Percentiles rank a stretch among this genome's conserved stretches.
phyloP scores from a whole-genome alignment of 2,329 filamentous ascomycete species.

The Penicillium sp. region DNA sequence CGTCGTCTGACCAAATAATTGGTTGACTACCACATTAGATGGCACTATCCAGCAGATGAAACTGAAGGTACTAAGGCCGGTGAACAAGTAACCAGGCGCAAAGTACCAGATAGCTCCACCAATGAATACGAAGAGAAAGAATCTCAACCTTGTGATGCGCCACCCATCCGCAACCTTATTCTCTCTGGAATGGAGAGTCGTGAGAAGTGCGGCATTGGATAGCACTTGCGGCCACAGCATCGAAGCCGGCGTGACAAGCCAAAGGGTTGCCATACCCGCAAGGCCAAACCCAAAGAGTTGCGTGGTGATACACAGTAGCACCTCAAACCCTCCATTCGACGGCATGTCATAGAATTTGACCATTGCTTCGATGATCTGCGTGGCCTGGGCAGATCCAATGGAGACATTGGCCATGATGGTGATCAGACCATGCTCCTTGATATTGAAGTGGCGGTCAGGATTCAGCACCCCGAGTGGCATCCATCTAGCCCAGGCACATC shows the following conservation, averaged over 20 bases:
- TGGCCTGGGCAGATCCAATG: constrained; percentile 45
- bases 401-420: constrained; percentile 51
- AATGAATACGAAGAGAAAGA: constrained; percentile 37
- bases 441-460: constrained; percentile 42
- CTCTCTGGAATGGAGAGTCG: constrained; percentile 35
- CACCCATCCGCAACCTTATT: constrained; percentile 44
- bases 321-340: constrained; percentile 60
- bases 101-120: constrained; percentile 40
- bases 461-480: constrained; percentile 44
- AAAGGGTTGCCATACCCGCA: constrained; percentile 60
- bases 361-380: constrained; percentile 40
- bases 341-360: constrained; percentile 58
- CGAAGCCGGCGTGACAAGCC: constrained; percentile 59
- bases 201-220: constrained; percentile 51
- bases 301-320: constrained; percentile 61
- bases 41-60: constrained; percentile 72
- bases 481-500: constrained; percentile 41
- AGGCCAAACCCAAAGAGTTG: constrained; percentile 66
- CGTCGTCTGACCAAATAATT: constrained; percentile 69
- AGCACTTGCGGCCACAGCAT: constrained; percentile 66
- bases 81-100: constrained; percentile 65
- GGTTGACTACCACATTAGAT: constrained; percentile 67
- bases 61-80: constrained; percentile 68
- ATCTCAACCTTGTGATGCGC: constrained; percentile 39
- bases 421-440: constrained; percentile 45